A percentile compares a stretch with the other conserved stretches of the same genome.
phyloP scores from a whole-genome alignment of 1,284 basidiomycete genomes.

The Meira miltonrushii region DNA sequence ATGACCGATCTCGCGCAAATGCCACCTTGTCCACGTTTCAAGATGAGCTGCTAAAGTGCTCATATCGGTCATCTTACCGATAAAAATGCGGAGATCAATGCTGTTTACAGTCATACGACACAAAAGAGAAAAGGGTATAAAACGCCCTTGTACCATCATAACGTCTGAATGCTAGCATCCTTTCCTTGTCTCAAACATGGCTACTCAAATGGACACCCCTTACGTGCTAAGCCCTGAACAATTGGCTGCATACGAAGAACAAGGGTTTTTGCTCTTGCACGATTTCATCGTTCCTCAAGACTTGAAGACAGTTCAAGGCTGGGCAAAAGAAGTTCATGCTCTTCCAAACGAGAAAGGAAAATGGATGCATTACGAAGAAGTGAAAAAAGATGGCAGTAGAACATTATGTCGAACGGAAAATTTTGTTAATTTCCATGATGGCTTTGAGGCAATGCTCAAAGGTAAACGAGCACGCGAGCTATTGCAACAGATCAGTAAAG shows the following conservation, averaged over 20 bases:
- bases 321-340: constrained; percentile 43
- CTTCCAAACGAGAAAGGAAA: constrained; percentile 39
- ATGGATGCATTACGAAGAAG: constrained; percentile 50
- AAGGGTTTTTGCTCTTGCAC: constrained; percentile 14
- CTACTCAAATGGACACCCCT: too few relatives aligned
- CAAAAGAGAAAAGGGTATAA: too few relatives aligned
- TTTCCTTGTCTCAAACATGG: too few relatives aligned
- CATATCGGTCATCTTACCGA: too few relatives aligned
- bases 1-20: too few relatives aligned
- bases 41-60: too few relatives aligned
- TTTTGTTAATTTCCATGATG: constrained; percentile 32
- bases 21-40: too few relatives aligned
- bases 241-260: constrained; percentile 2
- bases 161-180: too few relatives aligned
- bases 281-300: constrained; percentile 11
- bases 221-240: constrained; percentile 14
- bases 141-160: too few relatives aligned
- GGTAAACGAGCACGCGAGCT: constrained; percentile 31
- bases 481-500: constrained; percentile 34
- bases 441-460: constrained; percentile 38
- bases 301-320: constrained; percentile 21
- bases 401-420: constrained; percentile 48
- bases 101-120: too few relatives aligned
- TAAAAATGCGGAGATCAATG: too few relatives aligned
- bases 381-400: constrained; percentile 31